A percentile compares a stretch with the other conserved stretches of the same genome.
phyloP scores from a whole-genome alignment of 2,329 filamentous ascomycete genomes.

The Tolypocladium amazonense region DNA sequence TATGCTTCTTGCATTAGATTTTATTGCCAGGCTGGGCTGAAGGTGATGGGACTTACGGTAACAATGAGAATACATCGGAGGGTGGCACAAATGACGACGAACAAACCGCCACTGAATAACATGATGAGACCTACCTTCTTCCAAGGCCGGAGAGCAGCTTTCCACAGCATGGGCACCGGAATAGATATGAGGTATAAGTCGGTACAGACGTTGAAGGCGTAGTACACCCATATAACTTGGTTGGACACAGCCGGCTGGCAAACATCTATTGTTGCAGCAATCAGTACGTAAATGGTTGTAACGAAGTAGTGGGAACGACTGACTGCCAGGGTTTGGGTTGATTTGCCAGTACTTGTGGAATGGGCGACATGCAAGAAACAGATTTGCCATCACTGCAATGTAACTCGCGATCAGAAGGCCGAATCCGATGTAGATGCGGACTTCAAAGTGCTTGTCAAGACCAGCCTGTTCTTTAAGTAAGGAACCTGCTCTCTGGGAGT shows the following conservation, averaged over 20 bases:
- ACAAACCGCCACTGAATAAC: slow-evolving; percentile 28
- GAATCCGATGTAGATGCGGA: slow-evolving; percentile 40
- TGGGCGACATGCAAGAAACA: slow-evolving; percentile 41
- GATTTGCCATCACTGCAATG: slow-evolving; percentile 34
- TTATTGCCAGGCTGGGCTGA: neutral
- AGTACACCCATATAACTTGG: slow-evolving; percentile 39
- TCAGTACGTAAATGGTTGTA: neutral
- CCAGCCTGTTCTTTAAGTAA: slow-evolving; percentile 18
- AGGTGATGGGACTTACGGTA: slow-evolving; percentile 8
- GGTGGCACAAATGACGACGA: slow-evolving; percentile 28
- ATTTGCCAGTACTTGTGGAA: slow-evolving; percentile 49
- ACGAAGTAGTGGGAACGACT: slow-evolving; percentile 10
- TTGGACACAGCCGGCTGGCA: slow-evolving; percentile 40
- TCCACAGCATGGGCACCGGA: slow-evolving; percentile 40
- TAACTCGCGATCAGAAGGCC: slow-evolving; percentile 36
- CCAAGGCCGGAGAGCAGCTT: slow-evolving; percentile 19
- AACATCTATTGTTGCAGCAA: slow-evolving; percentile 16
- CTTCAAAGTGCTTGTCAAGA: slow-evolving; percentile 28
- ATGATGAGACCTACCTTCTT: slow-evolving; percentile 28
- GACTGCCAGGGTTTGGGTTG: slow-evolving; percentile 43
- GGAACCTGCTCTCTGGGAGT: neutral
- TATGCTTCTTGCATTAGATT: slow-evolving; percentile 6
- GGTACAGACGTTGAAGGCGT: slow-evolving; percentile 41
- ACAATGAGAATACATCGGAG: slow-evolving; percentile 20
- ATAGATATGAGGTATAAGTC: slow-evolving; percentile 50